Percentiles rank a stretch among this genome's conserved stretches.
These are phyloP conservation scores for Penicillium italicum DNA, from an alignment of 2,329 filamentous ascomycete genomes.

Conservation along the genomic window DNA sequence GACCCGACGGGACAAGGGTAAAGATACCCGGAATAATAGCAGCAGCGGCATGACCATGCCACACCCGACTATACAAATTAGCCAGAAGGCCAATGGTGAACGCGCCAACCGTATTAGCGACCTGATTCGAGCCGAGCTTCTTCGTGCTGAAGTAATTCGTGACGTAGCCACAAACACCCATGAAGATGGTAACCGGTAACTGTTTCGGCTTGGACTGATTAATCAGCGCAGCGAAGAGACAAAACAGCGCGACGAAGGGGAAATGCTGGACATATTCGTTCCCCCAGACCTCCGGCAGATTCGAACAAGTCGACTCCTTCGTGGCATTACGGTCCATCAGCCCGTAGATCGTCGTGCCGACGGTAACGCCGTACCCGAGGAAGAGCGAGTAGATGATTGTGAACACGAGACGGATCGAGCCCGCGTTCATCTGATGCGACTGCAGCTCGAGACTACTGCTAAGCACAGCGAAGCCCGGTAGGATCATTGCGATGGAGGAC, in stretches of 20 bases:
- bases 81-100: slow-evolving; percentile 71
- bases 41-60: slow-evolving; percentile 75
- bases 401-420: slow-evolving; percentile 46
- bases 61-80: slow-evolving; percentile 67
- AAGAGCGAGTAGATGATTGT: slow-evolving; percentile 68
- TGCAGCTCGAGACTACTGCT: slow-evolving; percentile 62
- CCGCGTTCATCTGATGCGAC: slow-evolving; percentile 63
- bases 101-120: slow-evolving; percentile 73
- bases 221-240: slow-evolving; percentile 69
- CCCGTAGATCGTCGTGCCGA: slow-evolving; percentile 60
- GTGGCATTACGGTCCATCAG: slow-evolving; percentile 54
- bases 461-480: slow-evolving; percentile 63
- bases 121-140: slow-evolving; percentile 66
- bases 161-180: slow-evolving; percentile 66
- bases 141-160: slow-evolving; percentile 45
- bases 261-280: slow-evolving; percentile 54
- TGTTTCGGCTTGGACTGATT: slow-evolving; percentile 78
- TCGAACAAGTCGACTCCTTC: slow-evolving; percentile 42
- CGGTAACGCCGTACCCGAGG: slow-evolving; percentile 66
- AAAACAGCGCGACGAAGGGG: slow-evolving; percentile 69
- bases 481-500: slow-evolving; percentile 62
- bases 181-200: slow-evolving; percentile 67
- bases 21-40: slow-evolving; percentile 85
- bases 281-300: slow-evolving; percentile 44
- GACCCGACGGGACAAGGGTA: slow-evolving; percentile 57